Evolutionary conservation across 1,284 basidiomycete species (phyloP).

Genomic region (Mrakiaceae sp.): DNA sequence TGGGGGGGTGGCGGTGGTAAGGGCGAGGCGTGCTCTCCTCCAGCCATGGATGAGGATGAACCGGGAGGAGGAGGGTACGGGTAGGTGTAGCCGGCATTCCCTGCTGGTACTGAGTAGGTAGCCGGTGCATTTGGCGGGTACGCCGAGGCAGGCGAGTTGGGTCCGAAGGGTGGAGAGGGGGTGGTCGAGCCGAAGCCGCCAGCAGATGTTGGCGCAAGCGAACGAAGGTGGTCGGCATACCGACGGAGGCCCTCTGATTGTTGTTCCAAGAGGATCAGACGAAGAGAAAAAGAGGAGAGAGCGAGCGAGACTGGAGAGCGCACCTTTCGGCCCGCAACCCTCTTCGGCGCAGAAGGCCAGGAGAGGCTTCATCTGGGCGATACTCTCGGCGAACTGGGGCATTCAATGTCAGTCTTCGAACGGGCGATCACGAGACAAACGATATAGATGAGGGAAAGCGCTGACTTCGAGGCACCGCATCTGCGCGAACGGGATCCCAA

Average conservation of each 20-base stretch:
- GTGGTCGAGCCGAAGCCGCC: neutral
- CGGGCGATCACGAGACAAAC: neutral
- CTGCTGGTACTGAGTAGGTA: too few species aligned
- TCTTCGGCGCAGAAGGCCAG: conserved; percentile 11
- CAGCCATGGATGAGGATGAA: too few species aligned
- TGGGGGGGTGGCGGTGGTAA: too few species aligned
- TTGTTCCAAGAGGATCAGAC: neutral
- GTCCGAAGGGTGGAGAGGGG: neutral
- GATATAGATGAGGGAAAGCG: neutral
- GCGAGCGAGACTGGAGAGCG: neutral
- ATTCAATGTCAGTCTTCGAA: neutral
- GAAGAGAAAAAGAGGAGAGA: neutral
- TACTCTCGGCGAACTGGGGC: conserved; percentile 5
- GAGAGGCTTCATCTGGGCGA: conserved; percentile 10
- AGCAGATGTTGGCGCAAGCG: too few species aligned
- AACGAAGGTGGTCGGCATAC: conserved; percentile 6
- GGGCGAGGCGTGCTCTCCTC: too few species aligned
- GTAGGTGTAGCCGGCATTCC: too few species aligned
- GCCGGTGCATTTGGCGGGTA: too few species aligned
- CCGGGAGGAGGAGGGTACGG: too few species aligned
- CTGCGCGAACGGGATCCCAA: conserved; percentile 6
- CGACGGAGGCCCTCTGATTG: conserved; percentile 10
- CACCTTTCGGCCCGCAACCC: conserved; percentile 5
- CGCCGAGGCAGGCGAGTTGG: neutral
- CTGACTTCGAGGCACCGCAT: conserved; percentile 14